phyloP scores from a whole-genome alignment of 495 filamentous ascomycete genomes.

The Apodospora peruviana region DNA sequence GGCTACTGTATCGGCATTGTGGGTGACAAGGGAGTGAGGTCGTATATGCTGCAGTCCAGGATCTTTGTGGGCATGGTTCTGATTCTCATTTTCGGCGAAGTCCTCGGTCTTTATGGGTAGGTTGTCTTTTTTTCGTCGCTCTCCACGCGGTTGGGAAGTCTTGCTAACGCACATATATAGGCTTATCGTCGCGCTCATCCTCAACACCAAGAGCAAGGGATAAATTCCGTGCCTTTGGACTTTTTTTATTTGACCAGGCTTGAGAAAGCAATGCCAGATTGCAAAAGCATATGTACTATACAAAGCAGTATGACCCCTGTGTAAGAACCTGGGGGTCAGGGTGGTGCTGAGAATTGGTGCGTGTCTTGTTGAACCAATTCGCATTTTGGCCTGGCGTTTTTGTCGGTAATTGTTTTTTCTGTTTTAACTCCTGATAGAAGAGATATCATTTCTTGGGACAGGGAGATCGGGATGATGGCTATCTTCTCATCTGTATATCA shows the following conservation, averaged over 20 bases:
- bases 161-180: conserved; percentile 12
- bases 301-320: conserved; percentile 4
- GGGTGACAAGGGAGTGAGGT: conserved; percentile 85
- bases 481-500: no score
- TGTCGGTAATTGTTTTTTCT: conserved; percentile 18
- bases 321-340: neutral
- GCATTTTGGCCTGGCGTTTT: conserved; percentile 30
- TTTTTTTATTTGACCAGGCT: neutral
- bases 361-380: conserved; percentile 8
- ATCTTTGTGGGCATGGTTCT: conserved; percentile 98
- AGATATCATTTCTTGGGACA: neutral
- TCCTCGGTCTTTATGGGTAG: conserved; percentile 93
- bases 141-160: no score
- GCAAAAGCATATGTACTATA: conserved; percentile 6
- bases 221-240: conserved; percentile 15
- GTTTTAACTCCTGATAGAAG: conserved; percentile 8
- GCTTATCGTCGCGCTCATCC: conserved; percentile 46
- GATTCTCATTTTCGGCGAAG: conserved; percentile 97
- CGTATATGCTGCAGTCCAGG: conserved; percentile 92
- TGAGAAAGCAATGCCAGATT: neutral
- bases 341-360: neutral
- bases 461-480: neutral
- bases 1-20: conserved; percentile 96
- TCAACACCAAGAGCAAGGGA: conserved; percentile 51
- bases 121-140: conserved; percentile 28